phyloP scores from a whole-genome alignment of 192 early-diverging fungal species.

The Geranomyces variabilis region DNA sequence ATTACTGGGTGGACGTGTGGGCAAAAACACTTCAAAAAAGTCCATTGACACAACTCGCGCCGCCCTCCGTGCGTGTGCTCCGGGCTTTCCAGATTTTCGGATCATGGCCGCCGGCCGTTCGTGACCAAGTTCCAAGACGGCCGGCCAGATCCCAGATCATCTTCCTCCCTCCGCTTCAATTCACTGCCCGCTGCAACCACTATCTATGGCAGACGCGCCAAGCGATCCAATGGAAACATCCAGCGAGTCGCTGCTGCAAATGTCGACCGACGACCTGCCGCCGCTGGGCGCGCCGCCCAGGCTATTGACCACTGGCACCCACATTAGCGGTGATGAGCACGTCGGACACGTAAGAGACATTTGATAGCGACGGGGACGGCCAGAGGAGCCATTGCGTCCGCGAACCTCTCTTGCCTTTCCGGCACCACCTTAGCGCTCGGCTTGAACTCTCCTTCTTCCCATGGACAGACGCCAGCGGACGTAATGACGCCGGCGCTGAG shows the following conservation, averaged over 20 bases:
- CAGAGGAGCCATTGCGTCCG: too few relatives aligned
- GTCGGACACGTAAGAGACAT: constrained; percentile 16
- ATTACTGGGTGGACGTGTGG: background rate
- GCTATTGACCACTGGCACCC: constrained; percentile 15
- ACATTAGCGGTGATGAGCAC: constrained; percentile 2
- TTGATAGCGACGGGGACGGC: background rate
- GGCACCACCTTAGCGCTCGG: background rate
- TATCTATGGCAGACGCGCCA: constrained; percentile 1
- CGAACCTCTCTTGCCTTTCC: too few relatives aligned
- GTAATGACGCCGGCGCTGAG: constrained; percentile 21
- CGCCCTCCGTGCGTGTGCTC: too few relatives aligned
- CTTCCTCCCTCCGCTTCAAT: too few relatives aligned
- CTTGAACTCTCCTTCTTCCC: too few relatives aligned
- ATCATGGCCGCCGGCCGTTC: too few relatives aligned
- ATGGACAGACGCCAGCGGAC: constrained; percentile 20
- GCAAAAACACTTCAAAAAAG: too few relatives aligned
- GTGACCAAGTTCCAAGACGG: too few relatives aligned
- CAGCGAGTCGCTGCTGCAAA: background rate
- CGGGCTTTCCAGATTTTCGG: too few relatives aligned
- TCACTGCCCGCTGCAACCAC: too few relatives aligned
- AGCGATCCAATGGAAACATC: constrained; percentile 10
- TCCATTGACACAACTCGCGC: too few relatives aligned
- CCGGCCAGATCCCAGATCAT: too few relatives aligned
- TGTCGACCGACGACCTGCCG: constrained; percentile 17
- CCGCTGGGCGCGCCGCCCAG: background rate